These are phyloP conservation scores for Raddia distichophylla DNA, from an alignment of 176 grass and related monocot species.

Conservation along the genomic window DNA sequence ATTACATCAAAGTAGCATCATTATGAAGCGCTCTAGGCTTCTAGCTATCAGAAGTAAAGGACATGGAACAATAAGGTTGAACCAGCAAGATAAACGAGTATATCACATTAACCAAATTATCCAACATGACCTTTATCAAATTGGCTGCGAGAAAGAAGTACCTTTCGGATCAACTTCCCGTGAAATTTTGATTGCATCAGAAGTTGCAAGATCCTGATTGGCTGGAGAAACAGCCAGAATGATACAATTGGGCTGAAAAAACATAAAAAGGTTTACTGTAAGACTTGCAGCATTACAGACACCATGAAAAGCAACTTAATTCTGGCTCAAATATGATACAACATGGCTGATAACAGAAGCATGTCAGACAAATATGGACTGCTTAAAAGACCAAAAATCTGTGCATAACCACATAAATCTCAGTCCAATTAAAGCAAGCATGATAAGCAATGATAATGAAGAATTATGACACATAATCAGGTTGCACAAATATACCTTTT, in stretches of 20 bases:
- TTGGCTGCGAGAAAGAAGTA: slow-evolving; percentile 37
- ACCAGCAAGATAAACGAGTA: neutral
- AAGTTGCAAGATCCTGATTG: slow-evolving; percentile 99
- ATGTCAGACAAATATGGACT: slow-evolving; percentile 19
- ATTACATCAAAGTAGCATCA: neutral
- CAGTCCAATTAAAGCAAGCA: neutral
- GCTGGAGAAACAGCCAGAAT: slow-evolving; percentile 99
- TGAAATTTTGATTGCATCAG: slow-evolving; percentile 99
- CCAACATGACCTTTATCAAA: neutral
- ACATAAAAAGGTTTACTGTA: neutral
- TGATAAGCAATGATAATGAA: slow-evolving; percentile 11
- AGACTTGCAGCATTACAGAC: neutral
- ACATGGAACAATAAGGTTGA: neutral
- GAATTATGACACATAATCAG: slow-evolving; percentile 12
- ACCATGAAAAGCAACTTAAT: slow-evolving; percentile 10
- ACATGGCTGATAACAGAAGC: slow-evolving; percentile 5
- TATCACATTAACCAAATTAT: neutral
- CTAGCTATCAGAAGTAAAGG: slow-evolving; percentile 12
- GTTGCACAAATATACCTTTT: slow-evolving; percentile 71
- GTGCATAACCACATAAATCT: neutral
- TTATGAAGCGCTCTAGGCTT: neutral
- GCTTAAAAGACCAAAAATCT: neutral
- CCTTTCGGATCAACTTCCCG: slow-evolving; percentile 99
- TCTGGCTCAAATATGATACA: slow-evolving; percentile 3
- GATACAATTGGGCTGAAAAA: slow-evolving; percentile 89